Percentiles rank a stretch among this genome's conserved stretches.
Evolutionary conservation across 139 green algal species (phyloP).

Genomic region (Chlamydomonas sphaeroides): DNA sequence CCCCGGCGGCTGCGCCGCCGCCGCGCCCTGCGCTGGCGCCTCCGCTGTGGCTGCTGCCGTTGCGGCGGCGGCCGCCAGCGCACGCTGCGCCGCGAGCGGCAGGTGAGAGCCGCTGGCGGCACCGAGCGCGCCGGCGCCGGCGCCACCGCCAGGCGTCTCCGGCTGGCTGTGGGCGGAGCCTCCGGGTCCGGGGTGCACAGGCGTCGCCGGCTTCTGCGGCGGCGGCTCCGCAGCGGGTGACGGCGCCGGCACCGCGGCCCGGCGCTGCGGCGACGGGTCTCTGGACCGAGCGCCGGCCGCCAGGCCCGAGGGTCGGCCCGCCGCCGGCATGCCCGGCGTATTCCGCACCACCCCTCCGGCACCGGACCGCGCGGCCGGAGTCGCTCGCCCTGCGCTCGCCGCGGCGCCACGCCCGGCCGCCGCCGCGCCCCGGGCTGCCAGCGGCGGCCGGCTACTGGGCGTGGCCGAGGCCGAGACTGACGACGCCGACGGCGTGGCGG

Average conservation of each 20-base stretch:
- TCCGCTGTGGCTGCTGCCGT: neutral
- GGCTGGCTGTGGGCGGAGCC: too few relatives aligned
- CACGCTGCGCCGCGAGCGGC: constrained; percentile 28
- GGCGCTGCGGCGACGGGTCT: constrained; percentile 15
- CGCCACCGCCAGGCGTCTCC: too few relatives aligned
- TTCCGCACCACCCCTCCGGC: too few relatives aligned
- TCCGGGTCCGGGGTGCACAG: too few relatives aligned
- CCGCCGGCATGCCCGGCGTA: neutral
- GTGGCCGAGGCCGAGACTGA: too few relatives aligned
- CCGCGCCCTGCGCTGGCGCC: neutral
- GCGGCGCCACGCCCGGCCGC: neutral
- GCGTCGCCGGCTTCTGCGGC: too few relatives aligned
- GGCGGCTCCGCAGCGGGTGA: constrained; percentile 15
- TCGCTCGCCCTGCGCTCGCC: neutral
- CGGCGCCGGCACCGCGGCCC: neutral
- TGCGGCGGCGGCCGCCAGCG: constrained; percentile 8
- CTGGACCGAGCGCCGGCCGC: neutral
- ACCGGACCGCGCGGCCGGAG: neutral
- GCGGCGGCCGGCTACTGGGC: neutral
- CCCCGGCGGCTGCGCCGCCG: neutral
- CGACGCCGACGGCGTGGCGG: neutral
- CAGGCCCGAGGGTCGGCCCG: neutral
- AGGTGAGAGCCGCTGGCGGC: constrained; percentile 17
- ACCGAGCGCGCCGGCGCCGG: too few relatives aligned
- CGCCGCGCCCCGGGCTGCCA: neutral